Evolutionary conservation across 768 basidiomycete genomes (phyloP).

Genomic region (Amanita jacksonii): DNA sequence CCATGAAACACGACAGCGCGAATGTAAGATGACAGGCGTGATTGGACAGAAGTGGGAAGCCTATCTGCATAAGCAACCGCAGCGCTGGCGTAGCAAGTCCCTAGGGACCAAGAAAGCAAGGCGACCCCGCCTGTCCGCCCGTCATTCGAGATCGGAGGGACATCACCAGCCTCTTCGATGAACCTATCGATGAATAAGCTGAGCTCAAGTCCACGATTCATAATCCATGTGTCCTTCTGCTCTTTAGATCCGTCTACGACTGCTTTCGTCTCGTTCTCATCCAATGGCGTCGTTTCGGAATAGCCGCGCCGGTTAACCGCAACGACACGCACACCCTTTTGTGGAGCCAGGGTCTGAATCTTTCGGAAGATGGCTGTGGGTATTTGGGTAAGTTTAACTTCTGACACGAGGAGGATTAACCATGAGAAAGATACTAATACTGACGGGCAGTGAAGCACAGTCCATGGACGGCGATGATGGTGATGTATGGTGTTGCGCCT

Average conservation of each 20-base stretch:
- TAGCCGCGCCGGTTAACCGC: conserved; percentile 5
- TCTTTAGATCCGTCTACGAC: not conserved
- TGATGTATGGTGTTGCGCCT: conserved; percentile 10
- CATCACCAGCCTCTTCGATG: not conserved
- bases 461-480: conserved; percentile 14
- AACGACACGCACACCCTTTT: conserved; percentile 3
- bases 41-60: not conserved
- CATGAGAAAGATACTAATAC: not conserved
- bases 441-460: conserved; percentile 11
- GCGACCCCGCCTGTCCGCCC: not conserved
- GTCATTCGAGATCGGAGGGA: conserved; percentile 2
- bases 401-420: not conserved
- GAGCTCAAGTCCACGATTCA: conserved; percentile 1
- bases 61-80: not conserved
- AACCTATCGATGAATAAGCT: conserved; percentile 1
- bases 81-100: not conserved
- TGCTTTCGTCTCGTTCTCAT: not conserved
- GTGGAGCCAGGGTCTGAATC: not conserved
- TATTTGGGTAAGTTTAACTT: not conserved
- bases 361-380: conserved; percentile 3
- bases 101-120: not conserved
- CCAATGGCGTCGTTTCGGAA: conserved; percentile 1
- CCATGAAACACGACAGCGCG: not conserved
- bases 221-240: not conserved
- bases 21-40: not conserved